These are phyloP conservation scores for Byssoonygena ceratinophila DNA, from an alignment of 2,329 filamentous ascomycete species.

Conservation along the genomic window DNA sequence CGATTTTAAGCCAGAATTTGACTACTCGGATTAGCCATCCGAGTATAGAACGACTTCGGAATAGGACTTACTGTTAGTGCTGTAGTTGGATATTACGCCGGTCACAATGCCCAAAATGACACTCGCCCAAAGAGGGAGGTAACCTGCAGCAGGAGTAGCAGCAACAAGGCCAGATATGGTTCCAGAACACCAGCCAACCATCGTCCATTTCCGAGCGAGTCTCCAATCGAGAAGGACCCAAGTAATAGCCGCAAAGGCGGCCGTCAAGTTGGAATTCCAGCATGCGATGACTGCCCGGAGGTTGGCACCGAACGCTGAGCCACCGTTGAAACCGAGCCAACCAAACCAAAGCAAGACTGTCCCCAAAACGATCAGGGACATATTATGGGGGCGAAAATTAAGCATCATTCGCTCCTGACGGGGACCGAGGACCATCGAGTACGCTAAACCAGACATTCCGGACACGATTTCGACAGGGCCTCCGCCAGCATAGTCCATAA, in stretches of 20 bases:
- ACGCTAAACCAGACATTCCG: constrained; percentile 83
- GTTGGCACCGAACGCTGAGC: constrained; percentile 87
- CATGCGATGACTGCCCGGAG: constrained; percentile 89
- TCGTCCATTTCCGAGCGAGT: constrained; percentile 86
- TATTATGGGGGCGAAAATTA: constrained; percentile 98
- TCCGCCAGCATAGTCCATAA: constrained; percentile 91
- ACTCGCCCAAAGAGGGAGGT: constrained; percentile 57
- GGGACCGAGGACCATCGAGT: constrained; percentile 88
- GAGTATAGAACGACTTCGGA: constrained; percentile 6
- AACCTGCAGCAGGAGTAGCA: constrained; percentile 74
- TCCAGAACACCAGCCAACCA: constrained; percentile 86
- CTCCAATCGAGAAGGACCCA: constrained; percentile 96
- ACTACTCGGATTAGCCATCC: constrained; percentile 31
- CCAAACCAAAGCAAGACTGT: constrained; percentile 96
- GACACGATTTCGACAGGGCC: constrained; percentile 96
- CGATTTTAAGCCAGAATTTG: constrained; percentile 66
- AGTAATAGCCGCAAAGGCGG: constrained; percentile 80
- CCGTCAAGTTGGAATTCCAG: constrained; percentile 94
- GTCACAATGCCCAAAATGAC: constrained; percentile 51
- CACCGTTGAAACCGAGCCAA: constrained; percentile 98
- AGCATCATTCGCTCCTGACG: constrained; percentile 99
- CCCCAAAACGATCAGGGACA: constrained; percentile 89
- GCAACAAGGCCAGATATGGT: constrained; percentile 78
- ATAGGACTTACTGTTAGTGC: constrained; percentile 64
- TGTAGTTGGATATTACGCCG: constrained; percentile 67